Percentiles rank a stretch among this genome's conserved stretches.
These are phyloP conservation scores for Pinus tabuliformis DNA, from an alignment of 75 land plant genomes.

Conservation along the genomic window DNA sequence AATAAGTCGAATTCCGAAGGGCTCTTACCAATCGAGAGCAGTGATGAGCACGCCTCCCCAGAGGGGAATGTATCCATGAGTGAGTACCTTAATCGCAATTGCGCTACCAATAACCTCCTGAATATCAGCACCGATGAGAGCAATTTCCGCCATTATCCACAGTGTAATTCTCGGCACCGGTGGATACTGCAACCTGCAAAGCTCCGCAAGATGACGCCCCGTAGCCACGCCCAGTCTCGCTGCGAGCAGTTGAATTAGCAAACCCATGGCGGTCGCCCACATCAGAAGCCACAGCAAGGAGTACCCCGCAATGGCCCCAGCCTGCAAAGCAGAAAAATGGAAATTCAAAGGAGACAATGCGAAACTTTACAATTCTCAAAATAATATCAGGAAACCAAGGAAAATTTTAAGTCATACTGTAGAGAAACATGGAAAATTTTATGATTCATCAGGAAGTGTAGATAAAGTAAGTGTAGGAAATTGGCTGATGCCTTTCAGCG, in stretches of 20 bases:
- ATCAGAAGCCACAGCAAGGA: constrained; percentile 79
- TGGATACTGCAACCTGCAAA: constrained; percentile 84
- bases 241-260: constrained; percentile 71
- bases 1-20: background rate
- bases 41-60: constrained; percentile 93
- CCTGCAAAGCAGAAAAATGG: constrained; percentile 41
- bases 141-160: constrained; percentile 92
- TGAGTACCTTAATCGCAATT: constrained; percentile 80
- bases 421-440: too few relatives aligned
- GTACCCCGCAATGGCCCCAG: constrained; percentile 72
- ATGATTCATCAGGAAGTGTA: too few relatives aligned
- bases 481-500: too few relatives aligned
- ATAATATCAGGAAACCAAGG: too few relatives aligned
- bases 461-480: too few relatives aligned
- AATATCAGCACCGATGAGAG: constrained; percentile 91
- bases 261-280: constrained; percentile 87
- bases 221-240: constrained; percentile 93
- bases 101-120: constrained; percentile 98
- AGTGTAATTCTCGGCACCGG: constrained; percentile 51
- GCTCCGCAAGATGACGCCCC: constrained; percentile 85
- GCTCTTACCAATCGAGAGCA: constrained; percentile 60
- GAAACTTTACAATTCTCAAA: too few relatives aligned
- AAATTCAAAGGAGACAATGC: too few relatives aligned
- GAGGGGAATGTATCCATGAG: constrained; percentile 77
- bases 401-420: too few relatives aligned